Percentiles rank a stretch among this genome's conserved stretches.
phyloP scores from a whole-genome alignment of 768 basidiomycete species.

The Naganishia antarctica region DNA sequence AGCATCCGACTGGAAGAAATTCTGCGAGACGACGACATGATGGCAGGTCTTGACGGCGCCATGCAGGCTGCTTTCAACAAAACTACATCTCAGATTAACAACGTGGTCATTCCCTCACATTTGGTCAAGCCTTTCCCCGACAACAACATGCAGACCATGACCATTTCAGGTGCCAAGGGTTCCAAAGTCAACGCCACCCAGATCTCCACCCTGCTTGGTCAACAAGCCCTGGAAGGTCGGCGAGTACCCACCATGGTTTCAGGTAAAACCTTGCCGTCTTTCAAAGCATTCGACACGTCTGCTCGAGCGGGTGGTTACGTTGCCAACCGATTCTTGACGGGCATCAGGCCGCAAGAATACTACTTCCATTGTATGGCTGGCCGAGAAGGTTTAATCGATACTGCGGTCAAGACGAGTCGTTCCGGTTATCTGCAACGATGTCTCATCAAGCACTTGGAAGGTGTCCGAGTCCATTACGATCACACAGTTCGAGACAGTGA shows the following conservation, averaged over 20 bases:
- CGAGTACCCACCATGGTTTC: slow-evolving; percentile 99
- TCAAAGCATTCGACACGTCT: slow-evolving; percentile 94
- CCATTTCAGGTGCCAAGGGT: slow-evolving; percentile 94
- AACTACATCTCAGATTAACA: slow-evolving; percentile 83
- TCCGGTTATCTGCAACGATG: slow-evolving; percentile 98
- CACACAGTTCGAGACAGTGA: slow-evolving; percentile 96
- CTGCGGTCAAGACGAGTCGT: slow-evolving; percentile 96
- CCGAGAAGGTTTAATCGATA: slow-evolving; percentile 96
- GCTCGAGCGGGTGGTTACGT: slow-evolving; percentile 98
- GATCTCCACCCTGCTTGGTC: slow-evolving; percentile 95
- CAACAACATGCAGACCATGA: slow-evolving; percentile 99
- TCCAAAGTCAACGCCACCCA: slow-evolving; percentile 95
- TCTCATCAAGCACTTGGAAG: slow-evolving; percentile 96
- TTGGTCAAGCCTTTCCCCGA: slow-evolving; percentile 90
- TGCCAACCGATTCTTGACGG: slow-evolving; percentile 96
- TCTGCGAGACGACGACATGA: slow-evolving; percentile 88
- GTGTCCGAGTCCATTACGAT: slow-evolving; percentile 93
- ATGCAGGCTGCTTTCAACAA: slow-evolving; percentile 55
- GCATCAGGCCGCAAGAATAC: slow-evolving; percentile 96
- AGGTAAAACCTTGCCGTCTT: slow-evolving; percentile 94
- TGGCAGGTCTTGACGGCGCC: slow-evolving; percentile 80
- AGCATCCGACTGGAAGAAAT: slow-evolving; percentile 74
- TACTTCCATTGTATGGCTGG: slow-evolving; percentile 99
- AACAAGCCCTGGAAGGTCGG: slow-evolving; percentile 96
- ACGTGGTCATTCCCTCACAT: slow-evolving; percentile 76